Conservation (phyloP, 139 green algal species). For the Tetraselmis chui region DNA sequence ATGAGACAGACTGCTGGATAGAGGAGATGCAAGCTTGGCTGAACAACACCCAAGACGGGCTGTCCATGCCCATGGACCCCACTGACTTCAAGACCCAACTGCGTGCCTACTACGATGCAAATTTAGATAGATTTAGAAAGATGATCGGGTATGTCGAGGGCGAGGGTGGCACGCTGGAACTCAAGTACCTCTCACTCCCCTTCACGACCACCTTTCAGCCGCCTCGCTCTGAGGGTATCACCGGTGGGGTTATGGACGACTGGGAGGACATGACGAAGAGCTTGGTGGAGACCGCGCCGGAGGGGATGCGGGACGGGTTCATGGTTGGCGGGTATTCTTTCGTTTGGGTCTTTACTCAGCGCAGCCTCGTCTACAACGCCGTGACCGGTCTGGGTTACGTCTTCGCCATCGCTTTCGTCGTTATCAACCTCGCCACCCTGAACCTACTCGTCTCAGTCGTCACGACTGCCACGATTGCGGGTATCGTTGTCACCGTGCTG, state of each 20-base stretch:
- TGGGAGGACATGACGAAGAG: not conserved
- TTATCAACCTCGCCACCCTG: conserved; percentile 29
- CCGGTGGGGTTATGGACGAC: not conserved
- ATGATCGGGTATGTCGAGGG: not conserved
- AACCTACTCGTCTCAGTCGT: conserved; percentile 30
- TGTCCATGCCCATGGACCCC: not conserved
- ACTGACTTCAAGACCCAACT: not conserved
- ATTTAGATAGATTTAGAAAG: not conserved
- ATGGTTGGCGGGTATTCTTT: not conserved
- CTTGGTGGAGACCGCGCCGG: conserved; percentile 9
- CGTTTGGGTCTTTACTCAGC: conserved; percentile 12
- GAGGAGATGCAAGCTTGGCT: not conserved
- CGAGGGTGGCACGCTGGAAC: not conserved
- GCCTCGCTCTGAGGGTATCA: not conserved
- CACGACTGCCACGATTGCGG: conserved; percentile 26
- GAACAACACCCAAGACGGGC: not conserved
- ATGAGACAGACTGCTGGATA: conserved; percentile 1
- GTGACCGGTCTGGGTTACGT: conserved; percentile 7
- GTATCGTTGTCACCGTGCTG: conserved; percentile 30
- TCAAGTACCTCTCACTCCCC: not conserved
- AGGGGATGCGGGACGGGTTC: conserved; percentile 21
- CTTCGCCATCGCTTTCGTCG: conserved; percentile 27
- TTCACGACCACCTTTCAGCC: not conserved
- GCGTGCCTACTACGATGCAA: not conserved
- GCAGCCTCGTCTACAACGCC: conserved; percentile 4